Base-by-base conservation (phyloP, 495 filamentous ascomycete genomes). In the Pseudomonodictys pantanalensis region DNA sequence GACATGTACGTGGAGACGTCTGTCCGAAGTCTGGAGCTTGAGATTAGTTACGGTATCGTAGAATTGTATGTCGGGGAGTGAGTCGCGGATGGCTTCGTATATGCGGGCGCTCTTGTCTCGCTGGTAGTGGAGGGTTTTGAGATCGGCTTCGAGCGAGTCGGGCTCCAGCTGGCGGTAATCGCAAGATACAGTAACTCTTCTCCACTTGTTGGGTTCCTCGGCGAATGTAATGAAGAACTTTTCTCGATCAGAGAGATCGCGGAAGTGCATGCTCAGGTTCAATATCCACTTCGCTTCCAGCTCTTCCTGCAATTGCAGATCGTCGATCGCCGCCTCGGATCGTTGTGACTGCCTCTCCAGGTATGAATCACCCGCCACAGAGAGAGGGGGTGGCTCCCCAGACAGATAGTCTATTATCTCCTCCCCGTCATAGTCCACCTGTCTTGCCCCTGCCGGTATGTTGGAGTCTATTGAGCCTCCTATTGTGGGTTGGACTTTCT, bases 211-310 rank as follows among this genome's bases (percentile, higher is more conserved):
- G 18, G 84, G 80, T 30, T 82, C 82, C 68, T 93, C 86, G 46
- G 91, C 89, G 71, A 89, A 97, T 9, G 93, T 97, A 53, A 98
- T 86, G 74, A 98, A 98, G 77, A 98, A 97, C 72, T 98, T 97
- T 73, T 97, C 93, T 35, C 95, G 84, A 52, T 88, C 90, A 10
- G 93, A 96, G 61, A 88, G 86, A 73, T 98, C 93, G 48, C 92
- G 86, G 70, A 97, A 97, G 75, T 96, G 91, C 93, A 98, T 97
- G 74, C 91, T 96, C 54, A 98, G 79, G 67, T 98, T 98, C 60
- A 98, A 78, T 56, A 97, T 97, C 93, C 93, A 98, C 71, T 83
- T 85, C 56, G 79, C 79, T 64, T 97, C 91, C 61, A 96, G 78
- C 73, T 97, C 93, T 60, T 86, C 82, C 54, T 83, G 85, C 55